A percentile compares a stretch with the other conserved stretches of the same genome.
Conservation (phyloP, 164 flowering plant species). For the Annona squamosa region DNA sequence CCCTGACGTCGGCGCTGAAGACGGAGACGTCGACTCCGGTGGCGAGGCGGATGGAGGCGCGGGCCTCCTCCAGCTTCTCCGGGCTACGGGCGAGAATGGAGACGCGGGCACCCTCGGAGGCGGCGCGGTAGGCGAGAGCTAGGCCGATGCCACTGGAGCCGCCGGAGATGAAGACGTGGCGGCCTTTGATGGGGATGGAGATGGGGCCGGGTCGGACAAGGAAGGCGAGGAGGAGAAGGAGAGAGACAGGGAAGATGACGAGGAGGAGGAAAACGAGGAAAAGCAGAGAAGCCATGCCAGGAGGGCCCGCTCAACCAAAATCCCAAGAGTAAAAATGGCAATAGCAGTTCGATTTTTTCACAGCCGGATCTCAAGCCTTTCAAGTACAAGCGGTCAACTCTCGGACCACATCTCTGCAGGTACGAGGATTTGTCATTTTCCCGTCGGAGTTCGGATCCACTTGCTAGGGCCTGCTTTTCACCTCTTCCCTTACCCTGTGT, state of each 20-base stretch:
- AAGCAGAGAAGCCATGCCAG: slow-evolving; percentile 27
- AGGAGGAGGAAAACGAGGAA: slow-evolving; percentile 28
- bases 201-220: slow-evolving; percentile 51
- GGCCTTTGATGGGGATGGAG: slow-evolving; percentile 60
- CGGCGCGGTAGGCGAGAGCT: slow-evolving; percentile 72
- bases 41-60: slow-evolving; percentile 48
- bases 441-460: too few relatives aligned
- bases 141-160: slow-evolving; percentile 97
- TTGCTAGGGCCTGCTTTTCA: too few relatives aligned
- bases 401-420: too few relatives aligned
- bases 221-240: slow-evolving; percentile 38
- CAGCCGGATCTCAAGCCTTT: too few relatives aligned
- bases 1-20: slow-evolving; percentile 71
- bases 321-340: too few relatives aligned
- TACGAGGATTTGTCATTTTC: too few relatives aligned
- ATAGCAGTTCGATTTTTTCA: too few relatives aligned
- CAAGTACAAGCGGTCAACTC: too few relatives aligned
- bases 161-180: slow-evolving; percentile 90
- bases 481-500: too few relatives aligned
- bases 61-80: slow-evolving; percentile 58
- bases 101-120: slow-evolving; percentile 70
- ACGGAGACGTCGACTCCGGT: slow-evolving; percentile 58
- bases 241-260: slow-evolving; percentile 25
- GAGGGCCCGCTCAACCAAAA: too few relatives aligned
- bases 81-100: slow-evolving; percentile 73